phyloP scores from a whole-genome alignment of 2,329 filamentous ascomycete species.

The Fusarium denticulatum region DNA sequence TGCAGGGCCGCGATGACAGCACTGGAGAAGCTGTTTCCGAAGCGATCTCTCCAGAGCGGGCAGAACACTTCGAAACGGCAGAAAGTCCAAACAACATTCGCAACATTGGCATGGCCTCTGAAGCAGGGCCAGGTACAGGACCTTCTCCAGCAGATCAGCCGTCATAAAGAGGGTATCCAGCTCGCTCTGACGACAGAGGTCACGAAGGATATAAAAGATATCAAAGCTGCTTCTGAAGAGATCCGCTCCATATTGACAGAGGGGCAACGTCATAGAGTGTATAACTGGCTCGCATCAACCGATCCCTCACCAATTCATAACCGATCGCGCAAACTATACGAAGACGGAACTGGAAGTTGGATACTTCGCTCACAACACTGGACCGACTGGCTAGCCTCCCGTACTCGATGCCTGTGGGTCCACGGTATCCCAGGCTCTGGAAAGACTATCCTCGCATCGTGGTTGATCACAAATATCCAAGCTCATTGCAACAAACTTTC shows the following conservation, averaged over 20 bases:
- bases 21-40: not conserved
- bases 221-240: not conserved
- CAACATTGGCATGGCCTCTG: not conserved
- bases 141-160: not conserved
- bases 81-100: not conserved
- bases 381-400: accelerated
- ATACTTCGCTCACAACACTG: not conserved
- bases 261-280: not conserved
- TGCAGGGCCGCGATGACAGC: not conserved
- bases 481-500: accelerated
- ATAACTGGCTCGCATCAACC: not conserved
- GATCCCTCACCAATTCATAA: not conserved
- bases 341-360: not conserved
- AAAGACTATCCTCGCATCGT: accelerated
- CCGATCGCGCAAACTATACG: not conserved
- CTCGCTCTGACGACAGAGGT: not conserved
- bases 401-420: accelerated
- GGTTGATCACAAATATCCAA: accelerated
- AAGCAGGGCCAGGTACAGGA: not conserved
- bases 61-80: not conserved
- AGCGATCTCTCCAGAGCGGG: accelerated
- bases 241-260: not conserved
- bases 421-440: not conserved
- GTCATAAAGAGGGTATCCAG: accelerated
- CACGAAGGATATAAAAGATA: not conserved